Base-by-base conservation (phyloP, 805 yeast genomes). In the Candida endomychidarum region DNA sequence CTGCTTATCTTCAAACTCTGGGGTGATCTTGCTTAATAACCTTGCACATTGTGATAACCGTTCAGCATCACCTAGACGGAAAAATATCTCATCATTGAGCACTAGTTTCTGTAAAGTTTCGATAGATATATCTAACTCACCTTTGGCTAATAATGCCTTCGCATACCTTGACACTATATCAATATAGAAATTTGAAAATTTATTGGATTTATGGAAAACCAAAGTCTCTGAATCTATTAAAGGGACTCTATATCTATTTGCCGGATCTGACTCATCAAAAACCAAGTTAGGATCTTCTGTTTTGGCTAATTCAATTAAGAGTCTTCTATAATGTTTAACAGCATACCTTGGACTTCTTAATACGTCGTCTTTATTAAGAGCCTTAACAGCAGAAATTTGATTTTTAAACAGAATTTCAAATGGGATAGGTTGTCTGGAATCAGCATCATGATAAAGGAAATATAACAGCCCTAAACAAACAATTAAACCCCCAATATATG, bases 301-400 rank as follows among this genome's bases (percentile, higher is more conserved):
- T 23, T 51, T 51, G 15, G 68, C 68, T 41, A 69, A 42, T 30
- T 64, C 64, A 8, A 65, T 47, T 33, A 69, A 50, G 8, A 69
- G 48, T 40, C 70, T 51, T 30, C 70, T 46, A 48, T 69, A 69
- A 51, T 69, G 74, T 43, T 69, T 69, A 3, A 62, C 71, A 5
- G 75, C 70, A 43, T 63, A 58, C 26, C 70, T 51, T 16, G 75
- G 75, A 41, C 67, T 61, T 36, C 50, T 53, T 42, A 69, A 51
- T 14, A 63, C 71, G 41, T 69, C 75, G 46, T 69, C 75, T 43
- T 69, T 69, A 43, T 67, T 63, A 30, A 69, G 58, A 14, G 72
- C 75, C 45, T 64, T 66, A 14, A 68, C 73, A 1, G 70, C 61
- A 9, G 58, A 52, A 28, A 62, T 51, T 39, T 64, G 70, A 45